Evolutionary conservation across 2,329 filamentous ascomycete genomes (phyloP).

Genomic region (Aspergillus melleus): DNA sequence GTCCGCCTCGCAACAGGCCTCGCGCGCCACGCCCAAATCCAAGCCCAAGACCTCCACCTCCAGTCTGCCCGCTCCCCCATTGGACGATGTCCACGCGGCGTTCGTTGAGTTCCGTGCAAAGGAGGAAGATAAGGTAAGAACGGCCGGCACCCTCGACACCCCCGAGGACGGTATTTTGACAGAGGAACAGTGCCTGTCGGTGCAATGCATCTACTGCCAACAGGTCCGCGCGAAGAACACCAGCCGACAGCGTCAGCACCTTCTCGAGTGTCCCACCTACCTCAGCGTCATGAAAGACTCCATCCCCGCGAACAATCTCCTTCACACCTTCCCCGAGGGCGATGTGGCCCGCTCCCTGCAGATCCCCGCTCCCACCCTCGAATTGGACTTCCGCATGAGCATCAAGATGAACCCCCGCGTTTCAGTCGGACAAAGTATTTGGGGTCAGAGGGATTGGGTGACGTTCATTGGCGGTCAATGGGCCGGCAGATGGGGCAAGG

Average conservation of each 20-base stretch:
- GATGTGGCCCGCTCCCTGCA: conserved; percentile 50
- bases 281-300: conserved; percentile 55
- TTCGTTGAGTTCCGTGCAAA: conserved; percentile 51
- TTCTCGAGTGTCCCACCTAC: conserved; percentile 51
- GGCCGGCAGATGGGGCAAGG: conserved; percentile 55
- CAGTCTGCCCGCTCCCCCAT: conserved; percentile 47
- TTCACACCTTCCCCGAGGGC: conserved; percentile 52
- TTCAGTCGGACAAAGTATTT: conserved; percentile 46
- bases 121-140: conserved; percentile 47
- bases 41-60: conserved; percentile 39
- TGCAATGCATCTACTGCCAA: conserved; percentile 53
- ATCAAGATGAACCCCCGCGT: conserved; percentile 54
- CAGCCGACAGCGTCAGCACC: conserved; percentile 51
- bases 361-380: conserved; percentile 49
- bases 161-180: conserved; percentile 5
- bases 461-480: conserved; percentile 53
- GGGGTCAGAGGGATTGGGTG: conserved; percentile 54
- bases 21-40: conserved; percentile 40
- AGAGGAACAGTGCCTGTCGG: conserved; percentile 44
- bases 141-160: background rate
- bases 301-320: conserved; percentile 52
- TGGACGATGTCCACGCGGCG: conserved; percentile 51
- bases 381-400: conserved; percentile 55
- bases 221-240: conserved; percentile 53
- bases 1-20: conserved; percentile 32